Base-by-base conservation (phyloP, 1,139 yeast genomes). In the Pichiaceae sp. region DNA sequence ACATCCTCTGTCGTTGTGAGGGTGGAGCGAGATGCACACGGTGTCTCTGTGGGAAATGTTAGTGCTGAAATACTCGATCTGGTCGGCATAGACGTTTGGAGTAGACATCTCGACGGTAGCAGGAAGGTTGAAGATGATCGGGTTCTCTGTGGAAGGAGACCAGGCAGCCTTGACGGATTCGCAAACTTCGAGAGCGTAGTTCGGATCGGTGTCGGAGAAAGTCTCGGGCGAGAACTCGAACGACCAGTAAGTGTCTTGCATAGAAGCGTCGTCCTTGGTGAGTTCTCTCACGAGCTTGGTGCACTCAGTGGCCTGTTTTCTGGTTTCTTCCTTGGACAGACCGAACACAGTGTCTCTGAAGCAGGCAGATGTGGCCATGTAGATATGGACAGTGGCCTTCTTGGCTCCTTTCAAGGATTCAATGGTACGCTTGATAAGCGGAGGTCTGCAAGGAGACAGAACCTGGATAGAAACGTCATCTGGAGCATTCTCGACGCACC, bases 71-170 rank as follows among this genome's bases (percentile, higher is more conserved):
- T 82, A 87, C 64, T 91, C 98, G 46, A 91, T 78, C 66, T 89
- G 97, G 63, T 91, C 97, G 37, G 97, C 98, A 54, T 86, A 91
- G 32, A 89, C 78, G 59, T 91, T 91, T 44, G 97, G 98, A 31
- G 93, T 75, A 19, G 95, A 68, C 72, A 89, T 83, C 66, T 91
- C 98, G 29, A 91, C 97, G n/a, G 98, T 91, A 31, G 98, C 97
- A 9, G 98, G 98, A 51, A 91, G 71, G 66, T 91, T 91, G 71
- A 91, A 89, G 49, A 91, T 86, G 50, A 91, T 86, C 42, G 96
- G 96, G 47, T 75, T 71, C 41, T 83, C 91, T 24, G 49, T 78
- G 5, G 84, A 63, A 37, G 97, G 97, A 42, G 68, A 87, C 98
- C 98, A 91, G 7, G 91, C 96, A 21, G 67, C 66, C 62, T 85